Base-by-base conservation (phyloP, 495 filamentous ascomycete species). In the Penicillium daleae region DNA sequence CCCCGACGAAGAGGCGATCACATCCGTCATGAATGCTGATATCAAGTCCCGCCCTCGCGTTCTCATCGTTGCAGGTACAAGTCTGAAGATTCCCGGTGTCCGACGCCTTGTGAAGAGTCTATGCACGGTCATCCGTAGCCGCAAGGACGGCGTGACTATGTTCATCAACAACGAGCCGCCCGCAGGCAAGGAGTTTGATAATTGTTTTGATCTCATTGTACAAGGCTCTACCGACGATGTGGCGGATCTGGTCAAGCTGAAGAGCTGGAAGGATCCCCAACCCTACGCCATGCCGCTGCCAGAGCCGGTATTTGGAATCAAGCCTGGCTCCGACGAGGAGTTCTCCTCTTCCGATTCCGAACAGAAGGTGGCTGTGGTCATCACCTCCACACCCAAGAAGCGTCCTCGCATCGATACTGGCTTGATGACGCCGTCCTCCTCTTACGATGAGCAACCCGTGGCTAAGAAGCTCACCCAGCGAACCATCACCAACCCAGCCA, bases 121-220 rank as follows among this genome's bases (percentile, higher is more conserved):
- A 85, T 97, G 93, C 74, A 84, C 83, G 19, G 82, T 91, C 10
- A 90, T 94, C 55, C 82, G 92, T 59, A 83, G 86, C 66, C 86
- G 91, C 50, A 86, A 90, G 61, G 92, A 95, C 65, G 96, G 95
- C n/a, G 81, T 97, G 50, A 90, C 93, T 2, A 89, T 96, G 46
- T 99, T 93, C 90, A 91, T 99, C 70, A 98, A 97, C 76, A 86
- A 91, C 52, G 92, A 95, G 59, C 85, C 90, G 0, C 95, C 95
- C 8, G 80, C 82, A 12, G 89, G 90, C 26, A 89, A 89, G 65
- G 93, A 97, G 52, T 90, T 97, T 58, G 91, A 93, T 69, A 87
- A 92, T 60, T 92, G 91, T 70, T 99, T 92, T 85, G 95, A 99
- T 75, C 75, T 97, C 61, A 86, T 98, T 12, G 89, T 99, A 54